These are phyloP conservation scores for Ilex asprella DNA, from an alignment of 257 asterid genomes.

Conservation along the genomic window DNA sequence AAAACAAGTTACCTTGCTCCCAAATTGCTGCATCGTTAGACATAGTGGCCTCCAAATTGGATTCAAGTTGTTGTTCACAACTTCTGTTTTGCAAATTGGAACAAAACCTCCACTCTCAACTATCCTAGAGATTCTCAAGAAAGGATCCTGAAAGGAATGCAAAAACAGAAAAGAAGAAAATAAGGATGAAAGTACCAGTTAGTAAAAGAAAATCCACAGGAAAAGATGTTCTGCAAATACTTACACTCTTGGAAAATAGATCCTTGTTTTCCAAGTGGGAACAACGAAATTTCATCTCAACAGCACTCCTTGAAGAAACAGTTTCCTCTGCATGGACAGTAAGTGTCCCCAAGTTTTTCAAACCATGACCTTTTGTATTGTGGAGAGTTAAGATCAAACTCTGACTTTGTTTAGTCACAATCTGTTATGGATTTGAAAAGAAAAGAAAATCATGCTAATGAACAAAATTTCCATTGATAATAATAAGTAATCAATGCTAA, in stretches of 20 bases:
- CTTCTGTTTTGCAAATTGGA: slow-evolving; percentile 78
- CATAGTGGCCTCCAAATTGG: slow-evolving; percentile 58
- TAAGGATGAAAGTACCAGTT: background rate
- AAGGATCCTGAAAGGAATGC: too few relatives aligned
- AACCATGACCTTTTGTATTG: slow-evolving; percentile 29
- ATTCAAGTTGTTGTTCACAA: slow-evolving; percentile 70
- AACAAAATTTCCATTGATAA: too few relatives aligned
- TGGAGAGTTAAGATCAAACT: slow-evolving; percentile 49
- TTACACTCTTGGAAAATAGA: slow-evolving; percentile 61
- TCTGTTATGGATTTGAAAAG: slow-evolving; percentile 25
- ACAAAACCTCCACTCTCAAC: slow-evolving; percentile 48
- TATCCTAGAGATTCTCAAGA: slow-evolving; percentile 65
- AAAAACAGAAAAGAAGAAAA: slow-evolving; percentile 6
- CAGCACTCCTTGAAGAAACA: slow-evolving; percentile 52
- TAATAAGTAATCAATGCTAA: too few relatives aligned
- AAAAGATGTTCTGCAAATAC: slow-evolving; percentile 13
- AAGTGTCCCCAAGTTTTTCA: slow-evolving; percentile 44
- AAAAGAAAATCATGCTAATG: too few relatives aligned
- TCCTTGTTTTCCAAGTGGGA: slow-evolving; percentile 62
- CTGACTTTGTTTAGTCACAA: slow-evolving; percentile 48
- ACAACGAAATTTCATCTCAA: slow-evolving; percentile 54
- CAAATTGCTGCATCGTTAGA: slow-evolving; percentile 48
- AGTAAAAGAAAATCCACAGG: too few relatives aligned
- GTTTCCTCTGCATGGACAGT: slow-evolving; percentile 67
- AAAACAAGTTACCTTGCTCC: slow-evolving; percentile 39